Conservation (phyloP, 1,139 yeast genomes). For the Magnusiomyces fungicola region DNA sequence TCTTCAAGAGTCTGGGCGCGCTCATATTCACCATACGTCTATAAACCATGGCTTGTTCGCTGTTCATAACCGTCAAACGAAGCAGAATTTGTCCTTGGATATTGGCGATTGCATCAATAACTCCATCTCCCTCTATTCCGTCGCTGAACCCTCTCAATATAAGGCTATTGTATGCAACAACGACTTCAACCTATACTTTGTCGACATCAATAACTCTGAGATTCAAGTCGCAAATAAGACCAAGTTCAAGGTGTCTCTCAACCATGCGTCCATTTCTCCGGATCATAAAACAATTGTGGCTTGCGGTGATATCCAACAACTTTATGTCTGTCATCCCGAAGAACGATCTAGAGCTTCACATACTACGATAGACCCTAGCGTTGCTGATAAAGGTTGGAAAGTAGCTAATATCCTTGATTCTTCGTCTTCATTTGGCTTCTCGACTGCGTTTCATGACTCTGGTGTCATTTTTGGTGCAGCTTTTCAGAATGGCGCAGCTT, state of each 20-base stretch:
- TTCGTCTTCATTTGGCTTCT: slow-evolving; percentile 71
- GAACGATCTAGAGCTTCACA: slow-evolving; percentile 15
- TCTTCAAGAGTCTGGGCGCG: slow-evolving; percentile 36
- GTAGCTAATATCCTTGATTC: slow-evolving; percentile 41
- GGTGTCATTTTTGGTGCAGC: slow-evolving; percentile 71
- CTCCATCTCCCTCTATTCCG: slow-evolving; percentile 53
- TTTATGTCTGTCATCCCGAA: slow-evolving; percentile 44
- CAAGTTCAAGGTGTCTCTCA: slow-evolving; percentile 46
- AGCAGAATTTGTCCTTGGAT: slow-evolving; percentile 43
- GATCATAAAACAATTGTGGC: slow-evolving; percentile 48
- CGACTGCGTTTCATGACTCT: slow-evolving; percentile 67
- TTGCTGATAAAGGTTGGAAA: slow-evolving; percentile 17
- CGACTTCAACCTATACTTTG: slow-evolving; percentile 61
- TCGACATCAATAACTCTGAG: slow-evolving; percentile 49
- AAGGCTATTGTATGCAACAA: slow-evolving; percentile 72
- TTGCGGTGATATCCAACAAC: slow-evolving; percentile 52
- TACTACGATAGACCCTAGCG: not conserved
- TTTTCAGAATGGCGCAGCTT: slow-evolving; percentile 78
- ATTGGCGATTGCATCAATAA: slow-evolving; percentile 81
- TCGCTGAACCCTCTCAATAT: slow-evolving; percentile 20
- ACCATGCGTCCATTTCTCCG: slow-evolving; percentile 54
- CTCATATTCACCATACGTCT: slow-evolving; percentile 25
- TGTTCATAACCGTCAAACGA: slow-evolving; percentile 44
- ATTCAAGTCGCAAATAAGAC: slow-evolving; percentile 37
- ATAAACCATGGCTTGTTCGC: slow-evolving; percentile 49